Evolutionary conservation across 345 rosid species (phyloP).

Genomic region (Hibiscus mutabilis): DNA sequence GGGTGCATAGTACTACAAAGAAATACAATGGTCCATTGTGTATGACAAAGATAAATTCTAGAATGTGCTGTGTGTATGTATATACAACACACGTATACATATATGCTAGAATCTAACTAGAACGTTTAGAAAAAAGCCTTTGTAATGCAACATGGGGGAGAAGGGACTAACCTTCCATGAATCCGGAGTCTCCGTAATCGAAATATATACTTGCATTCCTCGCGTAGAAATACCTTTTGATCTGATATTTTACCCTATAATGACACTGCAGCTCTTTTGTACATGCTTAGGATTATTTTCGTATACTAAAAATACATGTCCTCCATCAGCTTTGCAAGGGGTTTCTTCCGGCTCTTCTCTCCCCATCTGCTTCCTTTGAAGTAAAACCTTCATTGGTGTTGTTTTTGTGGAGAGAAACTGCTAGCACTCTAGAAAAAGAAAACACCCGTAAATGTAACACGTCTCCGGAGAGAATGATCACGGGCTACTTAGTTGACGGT

Average conservation of each 20-base stretch:
- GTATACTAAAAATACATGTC: constrained; percentile 14
- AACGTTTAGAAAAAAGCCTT: constrained; percentile 6
- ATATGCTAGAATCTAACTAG: constrained; percentile 6
- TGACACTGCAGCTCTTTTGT: constrained; percentile 35
- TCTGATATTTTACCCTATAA: constrained; percentile 23
- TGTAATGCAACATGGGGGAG: constrained; percentile 5
- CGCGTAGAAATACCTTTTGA: constrained; percentile 15
- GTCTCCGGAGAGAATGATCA: constrained; percentile 18
- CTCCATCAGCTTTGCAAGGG: constrained; percentile 15
- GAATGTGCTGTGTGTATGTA: constrained; percentile 9
- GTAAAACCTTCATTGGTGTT: constrained; percentile 11
- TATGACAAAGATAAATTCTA: constrained; percentile 4
- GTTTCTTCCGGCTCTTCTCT: constrained; percentile 5
- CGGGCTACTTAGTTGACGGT: constrained; percentile 32
- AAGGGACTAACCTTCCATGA: constrained; percentile 25
- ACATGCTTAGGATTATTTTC: constrained; percentile 37
- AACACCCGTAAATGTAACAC: constrained; percentile 9
- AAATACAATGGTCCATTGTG: not conserved
- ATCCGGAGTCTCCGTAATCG: constrained; percentile 5
- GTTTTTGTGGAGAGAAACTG: constrained; percentile 13
- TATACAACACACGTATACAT: not conserved
- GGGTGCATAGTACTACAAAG: not conserved
- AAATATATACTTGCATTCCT: constrained; percentile 26
- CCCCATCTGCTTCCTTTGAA: constrained; percentile 10
- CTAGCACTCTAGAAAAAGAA: constrained; percentile 6